phyloP scores from a whole-genome alignment of 1,284 basidiomycete genomes.

The Cutaneotrichosporon dermatis region DNA sequence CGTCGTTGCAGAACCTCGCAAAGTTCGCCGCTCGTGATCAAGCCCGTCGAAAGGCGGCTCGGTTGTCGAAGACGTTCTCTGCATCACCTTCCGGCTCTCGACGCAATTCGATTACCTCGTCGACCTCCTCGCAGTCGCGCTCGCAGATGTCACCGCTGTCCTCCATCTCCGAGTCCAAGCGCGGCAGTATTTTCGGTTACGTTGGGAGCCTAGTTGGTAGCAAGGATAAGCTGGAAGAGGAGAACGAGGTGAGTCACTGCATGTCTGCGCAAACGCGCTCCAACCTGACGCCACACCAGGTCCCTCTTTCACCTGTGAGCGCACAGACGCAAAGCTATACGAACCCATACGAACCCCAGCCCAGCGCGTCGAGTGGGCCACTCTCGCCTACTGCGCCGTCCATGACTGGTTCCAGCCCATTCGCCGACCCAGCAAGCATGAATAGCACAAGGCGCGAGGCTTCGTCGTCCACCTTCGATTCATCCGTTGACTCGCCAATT shows the following conservation, averaged over 20 bases:
- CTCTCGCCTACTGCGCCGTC: constrained; percentile 1
- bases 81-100: not conserved
- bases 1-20: constrained; percentile 38
- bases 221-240: constrained; percentile 12
- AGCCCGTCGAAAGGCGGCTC: constrained; percentile 39
- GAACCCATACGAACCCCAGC: not conserved
- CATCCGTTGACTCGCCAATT: constrained; percentile 10
- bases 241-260: constrained; percentile 24
- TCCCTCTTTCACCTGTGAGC: not conserved
- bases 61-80: constrained; percentile 5
- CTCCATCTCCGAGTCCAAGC: constrained; percentile 20
- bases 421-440: constrained; percentile 22
- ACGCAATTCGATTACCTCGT: not conserved
- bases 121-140: constrained; percentile 11
- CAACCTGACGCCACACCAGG: constrained; percentile 13
- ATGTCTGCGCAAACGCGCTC: not conserved
- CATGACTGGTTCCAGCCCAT: constrained; percentile 23
- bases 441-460: too few species aligned
- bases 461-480: too few species aligned
- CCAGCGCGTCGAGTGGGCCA: not conserved
- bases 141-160: constrained; percentile 3
- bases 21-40: constrained; percentile 43
- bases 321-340: not conserved
- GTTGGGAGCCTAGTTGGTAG: constrained; percentile 25
- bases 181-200: constrained; percentile 25